Base-by-base conservation (phyloP, 495 filamentous ascomycete genomes). In the Aspergillus panamensis region DNA sequence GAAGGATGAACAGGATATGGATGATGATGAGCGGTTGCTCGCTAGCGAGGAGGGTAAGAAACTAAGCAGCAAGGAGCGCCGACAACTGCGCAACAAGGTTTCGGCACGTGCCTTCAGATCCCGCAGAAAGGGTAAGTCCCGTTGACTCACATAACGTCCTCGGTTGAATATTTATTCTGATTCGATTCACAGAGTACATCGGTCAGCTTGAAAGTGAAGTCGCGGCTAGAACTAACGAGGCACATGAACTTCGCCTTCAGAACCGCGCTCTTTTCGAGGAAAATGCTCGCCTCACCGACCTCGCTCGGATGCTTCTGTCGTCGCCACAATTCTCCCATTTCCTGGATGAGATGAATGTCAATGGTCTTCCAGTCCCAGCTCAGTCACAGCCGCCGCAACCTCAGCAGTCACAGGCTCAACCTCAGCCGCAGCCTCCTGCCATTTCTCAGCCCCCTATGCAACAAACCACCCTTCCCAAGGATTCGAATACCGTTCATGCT, bases 1-100 rank as follows among this genome's bases (percentile, higher is more conserved):
- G 75, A 98, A 97, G 80, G 90, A 96, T 40, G 91, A 96, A 67
- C 91, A 94, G 53, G 93, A 97, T 30, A 97, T 98, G 93, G 94
- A 99, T 72, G 92, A 96, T 69, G 94, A 99, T 64, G 94, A 97
- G 80, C 79, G 89, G 58, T 77, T 97, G 3, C 81, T 99, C 14
- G 90, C 90, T 6, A 96, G 92, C 61, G 94, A 97, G 64, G 93
- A 96, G 72, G 94, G 93, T 44, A 99, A 99, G 84, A 96, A 96
- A 74, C 80, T 99, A 39, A 91, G 82, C 72, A 92, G 88, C 78
- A 96, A 96, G 72, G 91, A 97, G 75, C 84, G 94, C 39, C 84
- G 94, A 37, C 94, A 97, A 71, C 75, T 99, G 6, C 84, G 94
- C 43, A 99, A 99, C 80, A 99, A 99, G 74, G 94, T 99, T 9